phyloP scores from a whole-genome alignment of 1,284 basidiomycete species.

The Kalmanozyma brasiliensis region DNA sequence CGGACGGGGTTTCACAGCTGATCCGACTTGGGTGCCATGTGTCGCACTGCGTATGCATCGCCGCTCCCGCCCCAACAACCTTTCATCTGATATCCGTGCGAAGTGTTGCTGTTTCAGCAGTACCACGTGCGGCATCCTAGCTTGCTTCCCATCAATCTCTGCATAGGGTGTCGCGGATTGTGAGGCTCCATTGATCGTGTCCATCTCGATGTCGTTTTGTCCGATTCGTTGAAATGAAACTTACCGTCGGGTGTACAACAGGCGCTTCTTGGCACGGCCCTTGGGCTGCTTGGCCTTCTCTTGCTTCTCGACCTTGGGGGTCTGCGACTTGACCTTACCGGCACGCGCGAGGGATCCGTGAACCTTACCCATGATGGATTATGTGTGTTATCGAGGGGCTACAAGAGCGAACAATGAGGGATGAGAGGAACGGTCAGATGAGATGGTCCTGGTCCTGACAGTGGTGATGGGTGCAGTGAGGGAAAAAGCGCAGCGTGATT shows the following conservation, averaged over 20 bases:
- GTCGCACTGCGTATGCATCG: too few relatives aligned
- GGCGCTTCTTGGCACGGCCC: slow-evolving; percentile 95
- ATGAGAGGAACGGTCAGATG: slow-evolving; percentile 21
- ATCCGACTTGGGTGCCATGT: too few relatives aligned
- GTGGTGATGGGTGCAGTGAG: background rate
- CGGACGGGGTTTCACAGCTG: too few relatives aligned
- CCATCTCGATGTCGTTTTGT: slow-evolving; percentile 10
- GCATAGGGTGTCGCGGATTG: too few relatives aligned
- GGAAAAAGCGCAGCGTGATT: background rate
- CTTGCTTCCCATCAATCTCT: too few relatives aligned
- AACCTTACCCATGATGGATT: slow-evolving; percentile 75
- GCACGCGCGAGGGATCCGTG: slow-evolving; percentile 99
- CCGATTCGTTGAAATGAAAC: slow-evolving; percentile 56
- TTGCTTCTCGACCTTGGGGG: slow-evolving; percentile 89
- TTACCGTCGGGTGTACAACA: slow-evolving; percentile 91
- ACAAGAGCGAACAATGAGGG: background rate
- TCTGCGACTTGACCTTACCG: slow-evolving; percentile 98
- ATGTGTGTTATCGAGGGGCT: slow-evolving; percentile 49
- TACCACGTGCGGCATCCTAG: too few relatives aligned
- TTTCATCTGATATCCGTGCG: too few relatives aligned
- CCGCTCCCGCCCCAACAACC: too few relatives aligned
- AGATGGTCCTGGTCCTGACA: slow-evolving; percentile 5
- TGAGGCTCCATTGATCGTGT: background rate
- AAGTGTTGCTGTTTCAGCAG: too few relatives aligned
- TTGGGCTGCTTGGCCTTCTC: slow-evolving; percentile 97